A percentile compares a stretch with the other conserved stretches of the same genome.
phyloP scores from a whole-genome alignment of 78 protist species.

The Speleostelium caveatum region DNA sequence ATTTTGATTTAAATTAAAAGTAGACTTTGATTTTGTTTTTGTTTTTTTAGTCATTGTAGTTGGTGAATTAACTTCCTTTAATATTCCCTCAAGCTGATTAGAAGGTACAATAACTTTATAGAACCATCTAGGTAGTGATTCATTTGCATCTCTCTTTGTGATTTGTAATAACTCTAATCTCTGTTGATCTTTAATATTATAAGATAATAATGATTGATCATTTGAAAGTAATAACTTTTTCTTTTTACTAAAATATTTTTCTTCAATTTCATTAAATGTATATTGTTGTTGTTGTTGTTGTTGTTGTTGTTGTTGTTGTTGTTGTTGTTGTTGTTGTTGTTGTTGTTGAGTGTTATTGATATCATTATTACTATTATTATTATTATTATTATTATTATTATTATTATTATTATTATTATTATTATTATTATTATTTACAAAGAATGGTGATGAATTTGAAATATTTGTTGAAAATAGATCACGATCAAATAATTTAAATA shows the following conservation, averaged over 20 bases:
- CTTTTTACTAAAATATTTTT: not conserved
- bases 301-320: too few relatives aligned
- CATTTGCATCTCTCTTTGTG: not conserved
- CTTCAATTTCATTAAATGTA: too few relatives aligned
- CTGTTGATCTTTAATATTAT: not conserved
- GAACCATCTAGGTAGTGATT: constrained; percentile 41
- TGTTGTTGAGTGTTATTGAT: too few relatives aligned
- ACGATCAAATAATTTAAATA: constrained; percentile 15
- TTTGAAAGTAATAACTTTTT: constrained; percentile 28
- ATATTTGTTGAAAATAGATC: not conserved
- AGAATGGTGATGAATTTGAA: not conserved
- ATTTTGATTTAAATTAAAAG: not conserved
- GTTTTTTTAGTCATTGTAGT: not conserved
- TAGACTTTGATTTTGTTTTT: not conserved
- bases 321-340: too few relatives aligned
- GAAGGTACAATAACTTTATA: constrained; percentile 70
- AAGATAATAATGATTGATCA: constrained; percentile 44
- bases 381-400: too few relatives aligned
- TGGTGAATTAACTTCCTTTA: constrained; percentile 8
- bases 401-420: not conserved
- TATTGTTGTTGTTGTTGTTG: too few relatives aligned
- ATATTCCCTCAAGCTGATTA: constrained; percentile 40
- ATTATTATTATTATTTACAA: not conserved
- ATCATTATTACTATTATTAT: too few relatives aligned
- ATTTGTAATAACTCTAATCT: constrained; percentile 15